Base-by-base conservation (phyloP, 805 yeast species). In the Ogataea wickerhamii region DNA sequence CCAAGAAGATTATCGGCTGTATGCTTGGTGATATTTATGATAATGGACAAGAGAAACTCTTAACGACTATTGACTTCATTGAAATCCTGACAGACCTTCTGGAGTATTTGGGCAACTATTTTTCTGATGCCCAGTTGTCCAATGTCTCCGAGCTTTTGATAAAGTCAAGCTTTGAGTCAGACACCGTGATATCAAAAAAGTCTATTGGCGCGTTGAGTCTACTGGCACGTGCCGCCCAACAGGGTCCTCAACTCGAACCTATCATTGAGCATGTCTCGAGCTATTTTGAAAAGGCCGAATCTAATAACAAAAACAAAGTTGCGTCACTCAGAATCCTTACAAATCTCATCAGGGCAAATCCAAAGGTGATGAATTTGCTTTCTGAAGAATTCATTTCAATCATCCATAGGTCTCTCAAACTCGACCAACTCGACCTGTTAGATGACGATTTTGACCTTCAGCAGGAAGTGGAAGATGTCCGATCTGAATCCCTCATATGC, bases 11-110 rank as follows among this genome's bases (percentile, higher is more conserved):
- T 13, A 51, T 71, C 10, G 65, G 59, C 12, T 43, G 51, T 5
- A 43, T 76, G 6, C 48, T 74, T 12, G 74, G 75, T 3, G 48
- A 47, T 18, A 33, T 56, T 7, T 38, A 45, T 20, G 44, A 42
- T 10, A 56, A 44, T 59, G 73, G 21, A 6, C 7, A 17, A 2
- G 30, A 28, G 0, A 26, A 29, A 4, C 46, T 63, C 25, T 45
- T 38, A 16, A 45, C 51, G 7, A 60, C 66, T 10, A 68, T 80
- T 24, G 88, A 83, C 49, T 63, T 71, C 28, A 70, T 81, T 45
- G 91, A 83, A 53, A 68, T 80, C 5, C 55, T 81, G 30, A 66
- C 73, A 17, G 87, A 80, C 48, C 47, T 82, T 28, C 60, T 79
- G 32, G 70, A 68, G 41, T 65, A 69, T 38, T 60, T 78, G 5